Base-by-base conservation (phyloP, 495 filamentous ascomycete genomes). In the Podospora bellae-mahoneyi region DNA sequence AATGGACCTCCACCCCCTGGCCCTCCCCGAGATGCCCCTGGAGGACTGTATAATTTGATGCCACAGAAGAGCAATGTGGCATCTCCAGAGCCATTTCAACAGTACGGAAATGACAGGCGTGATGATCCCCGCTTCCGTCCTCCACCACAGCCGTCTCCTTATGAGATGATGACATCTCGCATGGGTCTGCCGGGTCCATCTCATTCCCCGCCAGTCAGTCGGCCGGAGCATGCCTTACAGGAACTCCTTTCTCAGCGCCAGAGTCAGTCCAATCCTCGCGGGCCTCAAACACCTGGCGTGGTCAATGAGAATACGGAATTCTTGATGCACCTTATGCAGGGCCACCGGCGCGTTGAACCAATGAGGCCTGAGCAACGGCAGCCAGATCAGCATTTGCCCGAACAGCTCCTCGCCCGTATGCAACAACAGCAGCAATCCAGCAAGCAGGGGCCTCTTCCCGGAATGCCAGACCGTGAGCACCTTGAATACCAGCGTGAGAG, bases 321-420 rank as follows among this genome's bases (percentile, higher is more conserved):
- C 64, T 79, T 87, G 48, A 85, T 87, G 76, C 78, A 77, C 39
- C 77, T 87, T 3, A 86, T 87, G 85, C 81, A 84, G 67, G 78
- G 78, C 69, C 76, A 77, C 19, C 78, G 80, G 7, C 39, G 39
- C 9, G 39, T 3, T 16, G 39, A 48, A 48, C 13, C 39, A 48
- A 10, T 48, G 39, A 10, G 39, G 15, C 39, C 39, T 48, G 39
- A 48, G 53, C 71, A 75, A 18, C 55, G 55, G 34, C 74, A 76
- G 7, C 79, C 82, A 0, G 84, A 85, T 19, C 72, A 74, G 19
- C 78, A 79, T 23, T 77, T 84, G 65, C 81, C 76, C 10, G 80
- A 83, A 62, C 78, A 79, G 60, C 74, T 75, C 30, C 66, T 71
- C 19, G 55, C 68, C 64, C 71, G 69, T 68, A 77, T 73, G 73